Base-by-base conservation (phyloP, 179 eudicot genomes). In the Drosera spatulata region DNA sequence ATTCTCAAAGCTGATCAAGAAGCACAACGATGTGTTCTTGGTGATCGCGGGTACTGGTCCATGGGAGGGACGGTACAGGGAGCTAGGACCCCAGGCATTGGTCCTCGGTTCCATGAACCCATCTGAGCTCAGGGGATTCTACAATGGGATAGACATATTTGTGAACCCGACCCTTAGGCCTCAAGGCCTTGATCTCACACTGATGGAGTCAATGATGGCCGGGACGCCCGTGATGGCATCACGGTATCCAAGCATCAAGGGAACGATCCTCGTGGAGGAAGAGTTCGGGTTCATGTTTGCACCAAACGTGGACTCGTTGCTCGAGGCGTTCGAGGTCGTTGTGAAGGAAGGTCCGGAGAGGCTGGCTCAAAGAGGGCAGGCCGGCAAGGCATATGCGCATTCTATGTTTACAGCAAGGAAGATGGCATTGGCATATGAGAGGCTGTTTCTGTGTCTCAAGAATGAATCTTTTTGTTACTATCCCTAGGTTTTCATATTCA, bases 11-110 rank as follows among this genome's bases (percentile, higher is more conserved):
- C 60, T 82, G 9, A 61, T 79, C 45, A 10, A 46, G 2, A 80
- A 79, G 45, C 74, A 74, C 55, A 56, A 6, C 33, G 61, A 49
- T 56, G 77, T 82, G n/a, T 41, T 68, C 2, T 65, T 79, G 62
- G 55, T 82, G 12, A 77, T 82, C 10, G 84, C 82, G 0, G 87
- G 87, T 45, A 72, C 76, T 61, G 87, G 87, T 14, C 87, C 87
- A 10, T 82, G 87, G 84, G 82, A 80, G 11, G 53, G 63, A n/a
- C 69, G 82, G 61, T 82, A 82, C 70, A 74, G 76, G 49, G 82
- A 72, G 3, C 70, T 79, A 0, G 84, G 87, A 11, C 10, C 70
- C 12, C 76, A 82, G 56, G 1, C 73, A 40, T 63, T 53, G 42
- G 82, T 82, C 56, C 56, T 82, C 50, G 87, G 87, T 12, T 75